Evolutionary conservation across 2,329 filamentous ascomycete species (phyloP).

Genomic region (Elsinoe perseae): DNA sequence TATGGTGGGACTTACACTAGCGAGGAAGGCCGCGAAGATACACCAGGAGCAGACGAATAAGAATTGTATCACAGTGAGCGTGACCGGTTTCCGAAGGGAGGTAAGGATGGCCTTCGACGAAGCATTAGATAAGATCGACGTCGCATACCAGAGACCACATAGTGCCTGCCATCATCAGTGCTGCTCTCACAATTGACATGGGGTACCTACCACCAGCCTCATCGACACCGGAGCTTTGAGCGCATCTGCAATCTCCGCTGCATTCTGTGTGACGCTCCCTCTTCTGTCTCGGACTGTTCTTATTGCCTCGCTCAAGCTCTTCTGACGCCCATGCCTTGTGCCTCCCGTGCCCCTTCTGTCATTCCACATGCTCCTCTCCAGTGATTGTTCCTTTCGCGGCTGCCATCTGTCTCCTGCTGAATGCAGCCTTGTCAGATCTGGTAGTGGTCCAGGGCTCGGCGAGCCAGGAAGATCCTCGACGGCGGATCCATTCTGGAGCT

Average conservation of each 20-base stretch:
- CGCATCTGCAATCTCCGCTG: slow-evolving; percentile 85
- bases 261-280: slow-evolving; percentile 84
- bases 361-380: slow-evolving; percentile 42
- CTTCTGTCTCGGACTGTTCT: slow-evolving; percentile 71
- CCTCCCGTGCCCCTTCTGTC: slow-evolving; percentile 29
- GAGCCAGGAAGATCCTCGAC: slow-evolving; percentile 22
- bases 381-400: slow-evolving; percentile 39
- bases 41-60: slow-evolving; percentile 86
- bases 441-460: slow-evolving; percentile 27
- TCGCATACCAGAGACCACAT: slow-evolving; percentile 88
- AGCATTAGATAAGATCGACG: slow-evolving; percentile 91
- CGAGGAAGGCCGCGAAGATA: slow-evolving; percentile 67
- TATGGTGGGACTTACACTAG: slow-evolving; percentile 62
- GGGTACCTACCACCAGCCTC: slow-evolving; percentile 64
- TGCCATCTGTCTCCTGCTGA: slow-evolving; percentile 52
- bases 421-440: slow-evolving; percentile 29
- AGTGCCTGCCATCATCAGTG: slow-evolving; percentile 53
- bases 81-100: slow-evolving; percentile 81
- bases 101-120: slow-evolving; percentile 96
- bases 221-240: slow-evolving; percentile 84
- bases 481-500: slow-evolving; percentile 30
- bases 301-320: slow-evolving; percentile 84
- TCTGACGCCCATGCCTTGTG: slow-evolving; percentile 60
- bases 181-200: background rate
- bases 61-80: slow-evolving; percentile 88